Percentiles rank a stretch among this genome's conserved stretches.
These are phyloP conservation scores for Aspergillus nanangensis DNA, from an alignment of 495 filamentous ascomycete species.

Conservation along the genomic window DNA sequence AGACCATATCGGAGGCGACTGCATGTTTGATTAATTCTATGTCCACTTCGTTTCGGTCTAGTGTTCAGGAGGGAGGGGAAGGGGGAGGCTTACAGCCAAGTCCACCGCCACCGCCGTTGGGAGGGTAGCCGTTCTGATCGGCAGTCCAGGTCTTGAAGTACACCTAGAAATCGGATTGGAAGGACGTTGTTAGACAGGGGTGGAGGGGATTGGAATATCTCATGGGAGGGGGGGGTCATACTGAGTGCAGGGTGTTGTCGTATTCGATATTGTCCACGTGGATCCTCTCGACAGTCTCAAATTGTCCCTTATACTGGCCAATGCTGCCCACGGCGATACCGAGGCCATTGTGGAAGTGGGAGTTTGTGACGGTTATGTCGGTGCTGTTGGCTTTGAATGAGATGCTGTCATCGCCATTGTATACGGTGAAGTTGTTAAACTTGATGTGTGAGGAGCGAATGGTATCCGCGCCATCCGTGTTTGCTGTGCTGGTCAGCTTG, in stretches of 20 bases:
- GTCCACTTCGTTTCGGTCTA: background rate
- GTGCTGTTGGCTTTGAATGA: conserved; percentile 35
- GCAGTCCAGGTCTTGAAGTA: conserved; percentile 45
- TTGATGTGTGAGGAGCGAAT: conserved; percentile 26
- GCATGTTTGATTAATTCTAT: background rate
- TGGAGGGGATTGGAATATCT: background rate
- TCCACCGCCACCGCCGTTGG: conserved; percentile 46
- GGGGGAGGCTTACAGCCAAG: conserved; percentile 26
- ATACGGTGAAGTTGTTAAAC: conserved; percentile 29
- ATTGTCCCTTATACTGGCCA: conserved; percentile 35
- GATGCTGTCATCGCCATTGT: conserved; percentile 36
- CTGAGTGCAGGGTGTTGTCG: conserved; percentile 34
- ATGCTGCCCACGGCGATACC: conserved; percentile 43
- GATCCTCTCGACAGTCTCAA: conserved; percentile 37
- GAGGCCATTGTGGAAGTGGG: conserved; percentile 23
- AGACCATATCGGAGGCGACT: conserved; percentile 21
- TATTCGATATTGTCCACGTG: conserved; percentile 25
- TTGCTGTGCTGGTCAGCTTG: too few species aligned
- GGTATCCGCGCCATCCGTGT: conserved; percentile 38
- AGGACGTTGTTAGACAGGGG: too few species aligned
- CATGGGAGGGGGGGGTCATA: background rate
- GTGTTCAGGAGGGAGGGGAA: too few species aligned
- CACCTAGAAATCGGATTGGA: conserved; percentile 6
- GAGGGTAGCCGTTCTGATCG: conserved; percentile 39
- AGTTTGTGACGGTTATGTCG: conserved; percentile 32